Base-by-base conservation (phyloP, 495 filamentous ascomycete genomes). In the Podospora fimiseda region DNA sequence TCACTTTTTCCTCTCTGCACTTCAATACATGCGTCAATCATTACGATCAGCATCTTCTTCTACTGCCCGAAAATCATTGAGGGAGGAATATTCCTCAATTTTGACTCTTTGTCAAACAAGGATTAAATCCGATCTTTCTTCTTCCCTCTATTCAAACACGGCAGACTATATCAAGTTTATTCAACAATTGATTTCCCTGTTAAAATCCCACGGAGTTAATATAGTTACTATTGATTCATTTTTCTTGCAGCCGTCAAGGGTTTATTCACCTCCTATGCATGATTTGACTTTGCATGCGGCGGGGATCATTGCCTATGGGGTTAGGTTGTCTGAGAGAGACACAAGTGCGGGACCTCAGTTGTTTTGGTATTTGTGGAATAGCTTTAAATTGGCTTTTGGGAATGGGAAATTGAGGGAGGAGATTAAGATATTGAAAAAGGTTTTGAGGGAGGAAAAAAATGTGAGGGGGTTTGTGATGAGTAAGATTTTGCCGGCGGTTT, bases 51-150 rank as follows among this genome's bases (percentile, higher is more conserved):
- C 59, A 14, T 58, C 56, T 19, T 43, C 55, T 0, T 51, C 39
- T 14, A 57, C 50, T 15, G 51, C 61, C 45, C 47, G 52, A 30
- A 56, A 63, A 13, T 53, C 68, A 13, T 66, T 33, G 11, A 33
- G 69, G 15, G 55, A 56, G 1, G 61, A 70, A 14, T 75, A 67
- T 58, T 58, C 59, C 15, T 64, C 56, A 30, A 63, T 61, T 14
- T 55, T 80, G 2, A n/a, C 62, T 65, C 33, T 57, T 56, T 18
- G 62, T 62, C 6, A 79, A 75, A 65, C 69, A n/a, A 71, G 68
- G 22, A 77, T 80, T 53, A 74, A 71, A 50, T 44, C 61, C n/a
- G 64, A 76, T 50, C 63, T 80, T 0, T 60, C 67, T 18, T 58
- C 61, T 0, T 56, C 74, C 21, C 55, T 11, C 5, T 33, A 5